These are phyloP conservation scores for Ephemerocybe angulata DNA, from an alignment of 768 basidiomycete species.

Conservation along the genomic window DNA sequence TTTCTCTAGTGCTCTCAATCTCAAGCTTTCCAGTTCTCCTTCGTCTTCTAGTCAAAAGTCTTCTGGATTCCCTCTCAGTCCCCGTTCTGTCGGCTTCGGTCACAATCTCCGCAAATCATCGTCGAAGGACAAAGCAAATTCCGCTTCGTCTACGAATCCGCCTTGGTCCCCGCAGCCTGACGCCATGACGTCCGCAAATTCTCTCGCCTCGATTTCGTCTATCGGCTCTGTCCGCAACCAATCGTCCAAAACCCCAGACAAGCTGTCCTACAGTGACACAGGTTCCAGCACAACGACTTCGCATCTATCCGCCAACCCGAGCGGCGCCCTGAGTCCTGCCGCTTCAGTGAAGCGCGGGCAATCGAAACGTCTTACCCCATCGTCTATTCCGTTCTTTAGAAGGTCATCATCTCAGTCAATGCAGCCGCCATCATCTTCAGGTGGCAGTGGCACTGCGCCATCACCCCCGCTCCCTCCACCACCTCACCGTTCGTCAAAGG, in stretches of 20 bases:
- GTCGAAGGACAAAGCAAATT: conserved; percentile 57
- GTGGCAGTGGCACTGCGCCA: conserved; percentile 36
- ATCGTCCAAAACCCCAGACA: conserved; percentile 64
- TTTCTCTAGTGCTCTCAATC: conserved; percentile 80
- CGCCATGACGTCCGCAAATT: conserved; percentile 76
- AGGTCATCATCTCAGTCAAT: conserved; percentile 88
- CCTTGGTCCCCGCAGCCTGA: conserved; percentile 73
- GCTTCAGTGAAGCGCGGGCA: conserved; percentile 65
- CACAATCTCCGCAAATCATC: conserved; percentile 66
- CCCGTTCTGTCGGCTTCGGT: conserved; percentile 62
- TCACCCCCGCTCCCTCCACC: conserved; percentile 52
- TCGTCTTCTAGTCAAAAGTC: conserved; percentile 57
- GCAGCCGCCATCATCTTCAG: conserved; percentile 52
- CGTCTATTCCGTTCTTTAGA: conserved; percentile 91
- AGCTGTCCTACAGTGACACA: conserved; percentile 45
- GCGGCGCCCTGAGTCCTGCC: conserved; percentile 68
- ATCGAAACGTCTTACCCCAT: conserved; percentile 83
- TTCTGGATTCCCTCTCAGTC: conserved; percentile 54
- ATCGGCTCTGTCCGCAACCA: conserved; percentile 52
- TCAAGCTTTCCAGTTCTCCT: conserved; percentile 66
- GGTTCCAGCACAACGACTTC: conserved; percentile 70
- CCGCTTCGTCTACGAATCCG: conserved; percentile 40
- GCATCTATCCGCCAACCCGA: conserved; percentile 48
- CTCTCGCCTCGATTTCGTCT: conserved; percentile 71
- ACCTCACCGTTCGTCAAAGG: conserved; percentile 39